Percentiles rank a stretch among this genome's conserved stretches.
phyloP scores from a whole-genome alignment of 2,329 filamentous ascomycete genomes.

The Xylaria sp. region DNA sequence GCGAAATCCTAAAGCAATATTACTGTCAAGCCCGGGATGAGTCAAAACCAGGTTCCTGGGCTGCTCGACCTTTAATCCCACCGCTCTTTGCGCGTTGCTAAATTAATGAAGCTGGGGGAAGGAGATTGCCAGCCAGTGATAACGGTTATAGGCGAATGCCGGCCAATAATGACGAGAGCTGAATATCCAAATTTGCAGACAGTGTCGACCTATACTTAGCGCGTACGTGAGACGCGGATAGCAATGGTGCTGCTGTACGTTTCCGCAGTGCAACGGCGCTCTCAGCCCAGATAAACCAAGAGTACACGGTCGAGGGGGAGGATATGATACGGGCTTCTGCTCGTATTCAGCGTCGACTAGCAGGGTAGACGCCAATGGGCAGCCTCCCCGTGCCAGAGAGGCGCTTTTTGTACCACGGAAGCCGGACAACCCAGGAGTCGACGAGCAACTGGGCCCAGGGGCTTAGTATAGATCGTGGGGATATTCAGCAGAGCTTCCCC shows the following conservation, averaged over 20 bases:
- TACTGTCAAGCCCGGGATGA: conserved; percentile 39
- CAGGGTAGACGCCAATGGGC: conserved; percentile 49
- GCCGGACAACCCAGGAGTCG: conserved; percentile 42
- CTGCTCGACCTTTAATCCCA: conserved; percentile 42
- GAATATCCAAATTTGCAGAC: conserved; percentile 43
- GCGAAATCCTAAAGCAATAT: conserved; percentile 46
- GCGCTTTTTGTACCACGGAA: conserved; percentile 49
- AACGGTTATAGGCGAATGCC: conserved; percentile 42
- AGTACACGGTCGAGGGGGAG: conserved; percentile 41
- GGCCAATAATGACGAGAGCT: conserved; percentile 45
- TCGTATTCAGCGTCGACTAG: conserved; percentile 49
- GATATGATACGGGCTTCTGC: conserved; percentile 45
- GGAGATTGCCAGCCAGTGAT: conserved; percentile 45
- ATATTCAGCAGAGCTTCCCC: conserved; percentile 39
- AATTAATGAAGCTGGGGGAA: conserved; percentile 39
- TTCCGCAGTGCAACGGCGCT: conserved; percentile 49
- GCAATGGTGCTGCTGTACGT: conserved; percentile 47
- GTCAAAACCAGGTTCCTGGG: conserved; percentile 39
- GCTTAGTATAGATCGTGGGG: conserved; percentile 47
- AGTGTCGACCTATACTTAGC: conserved; percentile 44
- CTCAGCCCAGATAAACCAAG: conserved; percentile 43
- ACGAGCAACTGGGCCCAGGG: conserved; percentile 47
- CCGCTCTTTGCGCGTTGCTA: conserved; percentile 42
- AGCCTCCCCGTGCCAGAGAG: conserved; percentile 49
- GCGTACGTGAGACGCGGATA: conserved; percentile 44